These are phyloP conservation scores for Rutstroemia sp. DNA, from an alignment of 2,329 filamentous ascomycete species.

Conservation along the genomic window DNA sequence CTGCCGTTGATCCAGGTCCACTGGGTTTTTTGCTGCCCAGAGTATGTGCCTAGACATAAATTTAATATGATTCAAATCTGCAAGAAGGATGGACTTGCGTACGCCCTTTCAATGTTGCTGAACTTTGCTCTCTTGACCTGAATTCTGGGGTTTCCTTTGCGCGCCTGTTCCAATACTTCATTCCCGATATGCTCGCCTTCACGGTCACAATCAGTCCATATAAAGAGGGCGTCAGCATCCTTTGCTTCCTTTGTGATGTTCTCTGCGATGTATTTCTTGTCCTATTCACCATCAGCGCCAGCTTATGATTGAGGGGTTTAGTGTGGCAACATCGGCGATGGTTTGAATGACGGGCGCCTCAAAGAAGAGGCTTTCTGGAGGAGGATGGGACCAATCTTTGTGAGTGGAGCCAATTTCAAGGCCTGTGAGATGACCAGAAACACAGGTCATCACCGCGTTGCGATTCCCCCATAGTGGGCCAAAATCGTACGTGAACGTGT, in stretches of 20 bases:
- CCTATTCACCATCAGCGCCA: constrained; percentile 37
- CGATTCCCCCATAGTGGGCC: constrained; percentile 71
- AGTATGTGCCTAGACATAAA: constrained; percentile 65
- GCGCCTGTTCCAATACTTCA: constrained; percentile 79
- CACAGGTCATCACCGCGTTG: constrained; percentile 87
- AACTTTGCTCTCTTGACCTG: constrained; percentile 82
- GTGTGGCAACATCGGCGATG: constrained; percentile 53
- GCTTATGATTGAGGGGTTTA: not conserved
- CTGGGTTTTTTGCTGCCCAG: constrained; percentile 68
- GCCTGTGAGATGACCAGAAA: constrained; percentile 79
- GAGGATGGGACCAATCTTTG: constrained; percentile 70
- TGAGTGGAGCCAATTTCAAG: constrained; percentile 69
- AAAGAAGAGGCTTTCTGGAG: constrained; percentile 68
- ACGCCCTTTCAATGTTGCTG: constrained; percentile 92
- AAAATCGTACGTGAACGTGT: constrained; percentile 86
- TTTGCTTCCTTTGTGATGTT: constrained; percentile 80
- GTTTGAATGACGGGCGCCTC: constrained; percentile 65
- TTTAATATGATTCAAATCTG: not conserved
- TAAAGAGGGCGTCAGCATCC: constrained; percentile 69
- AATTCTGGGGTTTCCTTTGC: constrained; percentile 63
- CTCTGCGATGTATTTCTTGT: constrained; percentile 71
- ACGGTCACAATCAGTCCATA: constrained; percentile 98
- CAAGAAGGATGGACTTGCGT: constrained; percentile 27
- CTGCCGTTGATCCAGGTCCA: constrained; percentile 75
- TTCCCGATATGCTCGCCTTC: constrained; percentile 95